Base-by-base conservation (phyloP, 2,329 filamentous ascomycete species). In the Xylaria sp. region DNA sequence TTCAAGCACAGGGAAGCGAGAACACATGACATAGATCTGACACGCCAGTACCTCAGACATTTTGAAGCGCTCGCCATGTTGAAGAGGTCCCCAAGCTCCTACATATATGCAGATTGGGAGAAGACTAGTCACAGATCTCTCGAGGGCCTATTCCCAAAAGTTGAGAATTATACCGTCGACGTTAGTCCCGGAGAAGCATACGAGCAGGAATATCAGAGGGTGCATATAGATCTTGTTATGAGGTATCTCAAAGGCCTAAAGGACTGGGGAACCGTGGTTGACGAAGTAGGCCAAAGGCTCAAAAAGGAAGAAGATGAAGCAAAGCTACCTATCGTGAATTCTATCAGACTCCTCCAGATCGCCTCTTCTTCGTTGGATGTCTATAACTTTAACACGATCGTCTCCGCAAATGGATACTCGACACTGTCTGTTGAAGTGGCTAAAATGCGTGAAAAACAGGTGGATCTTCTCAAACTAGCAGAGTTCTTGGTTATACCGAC, bases 31-130 rank as follows among this genome's bases (percentile, higher is more conserved):
- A 74, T 76, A 3, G 29, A 69, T 11, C n/a, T 66, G 11, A 73
- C 64, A 11, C 69, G 73, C 25, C 53, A 59, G 1, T 73, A 69
- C 27, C 63, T 77, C 2, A 69, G 65, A 15, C 68, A 74, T 39
- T 76, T 74, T 20, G 75, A 77, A 65, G 63, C 31, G 0, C 67
- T 77, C 20, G 72, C 74, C 6, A 74, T 76, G 20, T 53, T 77
- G n/a, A 71, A 69, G 66, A 66, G 75, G 58, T 73, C 75, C 1
- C 71, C 75, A 1, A 73, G 65, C n/a, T 75, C 75, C 0, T 31
- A 63, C 22, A 45, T 77, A 5, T 67, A 63, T 56, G 33, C 27
- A 1, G 72, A 74, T 33, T 76, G 71, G 71, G 64, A 69, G 1
- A 50, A 54, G 22, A 66, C 39, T 0, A 59, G 51, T 2, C 36